Base-by-base conservation (phyloP, 2,329 filamentous ascomycete species). In the Nemania diffusa region DNA sequence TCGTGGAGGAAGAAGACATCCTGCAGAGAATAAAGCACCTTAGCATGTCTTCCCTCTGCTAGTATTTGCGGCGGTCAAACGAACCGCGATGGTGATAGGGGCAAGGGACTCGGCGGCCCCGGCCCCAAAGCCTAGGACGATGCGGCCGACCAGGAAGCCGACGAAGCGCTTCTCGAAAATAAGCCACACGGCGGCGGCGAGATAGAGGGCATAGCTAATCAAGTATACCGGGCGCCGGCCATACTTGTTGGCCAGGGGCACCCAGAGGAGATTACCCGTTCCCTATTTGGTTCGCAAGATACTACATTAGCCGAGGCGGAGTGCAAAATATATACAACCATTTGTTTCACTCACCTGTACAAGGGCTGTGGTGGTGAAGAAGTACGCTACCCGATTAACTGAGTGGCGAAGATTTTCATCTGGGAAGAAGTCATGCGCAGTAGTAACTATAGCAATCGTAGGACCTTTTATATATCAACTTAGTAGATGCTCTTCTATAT, bases 1-100 rank as follows among this genome's bases (percentile, higher is more conserved):
- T 88, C 83, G 67, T 88, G 85, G 17, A 88, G 76, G 73, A 87
- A 88, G 75, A 87, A 88, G 32, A 87, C 75, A 68, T 88, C 86
- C 2, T 84, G 26, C 27, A 24, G 42, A 2, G n/a, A 6, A 57
- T n/a, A 15, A 5, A 17, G n/a, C 7, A 7, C 15, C 46, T 65
- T 37, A 65, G 51, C 5, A 57, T 22, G 8, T 37, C 6, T 26
- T 11, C 29, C 7, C 29, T 57, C 57, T 40, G 34, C 53, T 13
- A 2, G 5, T 17, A 26, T 11, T 26, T 51, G 4, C 48, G 6
- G 22, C 7, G 24, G 24, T 29, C 22, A 11, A 24, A 70, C 69
- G 37, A 52, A 72, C 70, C 24, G 72, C 67, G 60, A 73, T 70
- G 11, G 64, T 71, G 27, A 73, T 69, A 64, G 76, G 72, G 15